phyloP scores from a whole-genome alignment of 208 protist species.

The Wallacemonas sp. region DNA sequence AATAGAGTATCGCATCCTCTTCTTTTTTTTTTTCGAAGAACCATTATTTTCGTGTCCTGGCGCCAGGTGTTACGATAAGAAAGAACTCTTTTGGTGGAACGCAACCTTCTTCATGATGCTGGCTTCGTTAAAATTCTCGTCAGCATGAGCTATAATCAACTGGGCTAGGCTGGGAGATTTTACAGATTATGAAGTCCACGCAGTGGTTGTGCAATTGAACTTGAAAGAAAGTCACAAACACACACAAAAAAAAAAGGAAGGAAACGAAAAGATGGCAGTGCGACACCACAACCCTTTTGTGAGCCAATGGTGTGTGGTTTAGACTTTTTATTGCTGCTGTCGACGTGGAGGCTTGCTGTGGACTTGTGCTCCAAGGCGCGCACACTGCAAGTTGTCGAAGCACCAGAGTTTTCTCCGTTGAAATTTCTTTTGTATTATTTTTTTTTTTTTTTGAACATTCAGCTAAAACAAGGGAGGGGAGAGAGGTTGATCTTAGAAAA shows the following conservation, averaged over 20 bases:
- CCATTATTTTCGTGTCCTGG: background rate
- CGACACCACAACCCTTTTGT: no score
- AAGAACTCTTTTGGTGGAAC: constrained; percentile 1
- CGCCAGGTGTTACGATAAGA: background rate
- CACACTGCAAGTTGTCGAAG: no score
- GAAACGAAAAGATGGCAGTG: background rate
- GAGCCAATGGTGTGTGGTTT: no score
- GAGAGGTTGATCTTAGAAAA: no score
- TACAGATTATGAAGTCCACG: background rate
- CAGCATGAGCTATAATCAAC: constrained; percentile 9
- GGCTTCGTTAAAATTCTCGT: background rate
- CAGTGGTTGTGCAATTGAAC: background rate
- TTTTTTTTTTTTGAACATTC: no score
- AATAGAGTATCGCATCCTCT: background rate
- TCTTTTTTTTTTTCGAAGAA: constrained; percentile 6
- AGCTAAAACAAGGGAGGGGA: no score
- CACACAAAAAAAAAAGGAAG: constrained; percentile 19
- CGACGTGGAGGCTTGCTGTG: no score
- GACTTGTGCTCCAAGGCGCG: no score
- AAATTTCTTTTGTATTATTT: no score
- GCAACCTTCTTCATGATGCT: constrained; percentile 2
- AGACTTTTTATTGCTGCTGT: no score
- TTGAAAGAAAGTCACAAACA: no score
- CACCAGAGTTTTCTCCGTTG: no score
- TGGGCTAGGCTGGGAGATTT: background rate